Base-by-base conservation (phyloP, 2,329 filamentous ascomycete species). In the Penicillium sp. region DNA sequence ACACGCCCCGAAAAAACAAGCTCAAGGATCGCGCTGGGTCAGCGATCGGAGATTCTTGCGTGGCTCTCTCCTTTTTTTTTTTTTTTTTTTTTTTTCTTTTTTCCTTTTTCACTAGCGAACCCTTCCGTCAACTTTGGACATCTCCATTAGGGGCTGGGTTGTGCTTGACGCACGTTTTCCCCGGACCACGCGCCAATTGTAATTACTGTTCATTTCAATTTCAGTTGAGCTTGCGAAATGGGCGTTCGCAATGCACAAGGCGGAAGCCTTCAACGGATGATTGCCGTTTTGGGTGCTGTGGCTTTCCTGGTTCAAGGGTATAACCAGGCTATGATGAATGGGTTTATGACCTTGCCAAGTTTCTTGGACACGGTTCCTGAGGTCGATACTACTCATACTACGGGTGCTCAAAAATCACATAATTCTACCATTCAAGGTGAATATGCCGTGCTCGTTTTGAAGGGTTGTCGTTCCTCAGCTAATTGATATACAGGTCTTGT, bases 261-360 rank as follows among this genome's bases (percentile, higher is more conserved):
- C 29, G 43, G 33, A 30, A 46, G 49, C 43, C 49, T 51, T 23
- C 49, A 51, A 30, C 49, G 49, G 29, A 45, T 51, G 29, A 51
- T 51, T 18, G 49, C 49, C 18, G 43, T 62, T 8, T 44, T 62
- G 39, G 53, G 49, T 4, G 55, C 59, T 5, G 46, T 53, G 21
- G 59, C 48, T 4, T 62, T 62, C 30, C 41, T 54, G 45, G 40
- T 62, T 12, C 59, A 62, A 42, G 60, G 60, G 13, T 62, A 62
- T 40, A 58, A 62, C 13, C 60, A 62, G 33, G 52, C 58, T 13
- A 54, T 62, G 18, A 48, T 51, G 30, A 60, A 60, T 44, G 49
- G 51, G 21, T 46, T 53, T 12, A 41, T 55, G 9, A 56, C 51
- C 3, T 32, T 53, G 34, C 44, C 47, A 7, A 54, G 46, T 9